These are phyloP conservation scores for Nyctanthes arbortristis DNA, from an alignment of 257 asterid genomes.

Conservation along the genomic window DNA sequence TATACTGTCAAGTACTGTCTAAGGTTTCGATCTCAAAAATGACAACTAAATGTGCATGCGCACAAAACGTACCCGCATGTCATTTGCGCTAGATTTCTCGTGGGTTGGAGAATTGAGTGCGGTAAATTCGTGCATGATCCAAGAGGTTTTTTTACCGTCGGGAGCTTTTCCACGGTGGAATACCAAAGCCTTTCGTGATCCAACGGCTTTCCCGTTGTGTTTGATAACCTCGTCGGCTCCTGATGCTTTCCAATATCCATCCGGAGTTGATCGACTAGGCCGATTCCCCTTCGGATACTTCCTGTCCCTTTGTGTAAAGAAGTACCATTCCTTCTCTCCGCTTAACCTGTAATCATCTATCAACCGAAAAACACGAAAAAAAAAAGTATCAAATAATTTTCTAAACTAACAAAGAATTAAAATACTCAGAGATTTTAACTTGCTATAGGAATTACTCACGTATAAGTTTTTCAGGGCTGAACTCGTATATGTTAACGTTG, in stretches of 20 bases:
- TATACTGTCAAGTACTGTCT: too few relatives aligned
- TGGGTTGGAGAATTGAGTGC: background rate
- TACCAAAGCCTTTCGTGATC: constrained; percentile 23
- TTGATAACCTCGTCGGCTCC: constrained; percentile 15
- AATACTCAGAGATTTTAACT: too few relatives aligned
- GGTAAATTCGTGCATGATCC: constrained; percentile 36
- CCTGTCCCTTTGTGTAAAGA: too few relatives aligned
- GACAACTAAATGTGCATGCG: too few relatives aligned
- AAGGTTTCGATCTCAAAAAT: too few relatives aligned
- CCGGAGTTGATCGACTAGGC: constrained; percentile 13
- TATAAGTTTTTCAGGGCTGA: constrained; percentile 16
- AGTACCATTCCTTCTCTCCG: too few relatives aligned
- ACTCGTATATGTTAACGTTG: constrained; percentile 22
- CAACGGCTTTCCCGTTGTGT: background rate
- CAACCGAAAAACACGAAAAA: too few relatives aligned
- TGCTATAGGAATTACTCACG: too few relatives aligned
- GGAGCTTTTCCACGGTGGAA: constrained; percentile 22
- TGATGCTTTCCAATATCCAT: constrained; percentile 25
- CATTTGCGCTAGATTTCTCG: background rate
- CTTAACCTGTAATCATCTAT: too few relatives aligned
- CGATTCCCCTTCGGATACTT: constrained; percentile 12
- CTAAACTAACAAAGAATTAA: too few relatives aligned
- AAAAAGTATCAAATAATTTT: too few relatives aligned
- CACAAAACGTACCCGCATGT: constrained; percentile 32
- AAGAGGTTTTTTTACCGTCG: constrained; percentile 14